Conservation (phyloP, 176 grass and related monocot genomes). For the Bromus sterilis region DNA sequence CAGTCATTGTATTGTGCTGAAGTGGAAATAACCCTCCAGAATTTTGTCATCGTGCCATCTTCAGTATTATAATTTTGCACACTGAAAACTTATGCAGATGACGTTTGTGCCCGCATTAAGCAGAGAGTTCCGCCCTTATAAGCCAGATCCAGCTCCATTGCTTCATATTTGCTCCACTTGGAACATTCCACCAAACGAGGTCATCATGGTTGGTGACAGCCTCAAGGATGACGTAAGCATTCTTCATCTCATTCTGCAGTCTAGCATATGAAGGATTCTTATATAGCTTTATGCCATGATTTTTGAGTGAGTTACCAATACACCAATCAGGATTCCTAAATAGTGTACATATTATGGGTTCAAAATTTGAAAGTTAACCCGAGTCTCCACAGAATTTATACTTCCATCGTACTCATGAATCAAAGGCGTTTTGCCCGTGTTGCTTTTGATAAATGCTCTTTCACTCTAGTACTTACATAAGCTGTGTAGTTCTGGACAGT, state of each 20-base stretch:
- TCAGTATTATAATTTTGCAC: background rate
- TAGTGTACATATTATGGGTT: background rate
- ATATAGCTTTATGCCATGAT: background rate
- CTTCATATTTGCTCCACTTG: constrained; percentile 87
- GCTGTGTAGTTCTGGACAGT: background rate
- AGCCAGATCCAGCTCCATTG: constrained; percentile 86
- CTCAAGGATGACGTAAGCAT: constrained; percentile 87
- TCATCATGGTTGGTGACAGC: constrained; percentile 94
- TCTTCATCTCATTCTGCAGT: background rate
- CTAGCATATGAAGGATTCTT: background rate
- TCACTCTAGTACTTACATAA: background rate
- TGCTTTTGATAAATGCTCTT: background rate
- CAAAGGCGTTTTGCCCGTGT: background rate
- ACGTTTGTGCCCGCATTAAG: constrained; percentile 68
- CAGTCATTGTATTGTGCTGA: background rate
- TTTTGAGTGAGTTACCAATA: background rate
- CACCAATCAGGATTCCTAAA: background rate
- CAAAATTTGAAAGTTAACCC: background rate
- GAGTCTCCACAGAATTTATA: background rate
- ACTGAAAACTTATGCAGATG: constrained; percentile 30
- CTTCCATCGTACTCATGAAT: background rate
- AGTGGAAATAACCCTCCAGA: background rate
- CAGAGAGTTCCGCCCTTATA: constrained; percentile 93
- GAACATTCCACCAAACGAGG: constrained; percentile 70
- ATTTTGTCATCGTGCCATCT: background rate